Evolutionary conservation across 2,329 filamentous ascomycete genomes (phyloP).

Genomic region (Xylaria sp.): DNA sequence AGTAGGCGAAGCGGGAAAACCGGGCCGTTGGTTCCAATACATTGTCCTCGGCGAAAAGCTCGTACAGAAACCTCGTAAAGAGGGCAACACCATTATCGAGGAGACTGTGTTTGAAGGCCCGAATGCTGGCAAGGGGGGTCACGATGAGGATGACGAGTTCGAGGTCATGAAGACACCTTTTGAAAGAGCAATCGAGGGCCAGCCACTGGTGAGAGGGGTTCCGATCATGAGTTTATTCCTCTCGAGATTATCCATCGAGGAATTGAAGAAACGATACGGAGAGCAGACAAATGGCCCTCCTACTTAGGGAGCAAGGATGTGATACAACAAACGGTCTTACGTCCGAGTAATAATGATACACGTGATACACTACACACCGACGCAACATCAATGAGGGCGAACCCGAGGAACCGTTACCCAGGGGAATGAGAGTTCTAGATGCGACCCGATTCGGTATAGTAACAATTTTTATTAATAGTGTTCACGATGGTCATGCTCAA

Average conservation of each 20-base stretch:
- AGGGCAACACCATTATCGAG: constrained; percentile 53
- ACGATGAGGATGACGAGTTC: constrained; percentile 59
- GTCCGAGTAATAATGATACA: background rate
- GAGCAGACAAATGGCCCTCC: constrained; percentile 55
- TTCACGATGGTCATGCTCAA: constrained; percentile 11
- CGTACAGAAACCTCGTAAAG: constrained; percentile 42
- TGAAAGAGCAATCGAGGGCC: constrained; percentile 62
- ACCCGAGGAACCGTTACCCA: background rate
- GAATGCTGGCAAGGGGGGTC: constrained; percentile 42
- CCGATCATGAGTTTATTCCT: constrained; percentile 71
- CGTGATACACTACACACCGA: background rate
- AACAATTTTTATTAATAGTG: constrained; percentile 5
- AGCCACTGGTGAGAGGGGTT: constrained; percentile 55
- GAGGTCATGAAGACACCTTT: constrained; percentile 68
- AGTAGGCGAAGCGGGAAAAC: background rate
- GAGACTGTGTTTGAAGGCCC: constrained; percentile 54
- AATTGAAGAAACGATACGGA: constrained; percentile 61
- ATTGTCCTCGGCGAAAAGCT: constrained; percentile 64
- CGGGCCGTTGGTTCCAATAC: constrained; percentile 62
- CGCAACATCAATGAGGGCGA: background rate
- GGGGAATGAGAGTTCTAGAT: background rate
- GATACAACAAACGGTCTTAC: background rate
- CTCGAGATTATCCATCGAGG: constrained; percentile 62
- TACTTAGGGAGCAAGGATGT: constrained; percentile 1
- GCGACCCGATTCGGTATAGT: background rate